Conservation (phyloP, 208 protist genomes). For the Acanthamoeba royreba region DNA sequence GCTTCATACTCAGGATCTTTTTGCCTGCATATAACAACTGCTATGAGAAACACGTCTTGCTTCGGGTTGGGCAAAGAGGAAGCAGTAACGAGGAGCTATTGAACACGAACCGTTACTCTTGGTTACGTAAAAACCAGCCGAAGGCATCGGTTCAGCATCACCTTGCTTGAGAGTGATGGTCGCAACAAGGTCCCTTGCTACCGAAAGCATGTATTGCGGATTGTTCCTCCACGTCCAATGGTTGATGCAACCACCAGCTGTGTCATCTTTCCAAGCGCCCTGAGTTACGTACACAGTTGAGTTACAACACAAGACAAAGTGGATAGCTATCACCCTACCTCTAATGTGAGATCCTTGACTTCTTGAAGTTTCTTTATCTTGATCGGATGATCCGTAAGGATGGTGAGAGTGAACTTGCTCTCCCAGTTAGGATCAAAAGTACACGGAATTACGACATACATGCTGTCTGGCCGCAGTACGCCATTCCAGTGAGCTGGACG, state of each 20-base stretch:
- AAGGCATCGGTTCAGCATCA: not conserved
- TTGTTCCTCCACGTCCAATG: constrained; percentile 19
- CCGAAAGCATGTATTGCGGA: not conserved
- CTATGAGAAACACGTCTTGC: not conserved
- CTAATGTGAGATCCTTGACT: not conserved
- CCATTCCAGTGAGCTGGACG: not conserved
- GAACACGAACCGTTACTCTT: constrained; percentile 11
- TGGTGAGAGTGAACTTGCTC: constrained; percentile 12
- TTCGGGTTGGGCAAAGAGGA: too few relatives aligned
- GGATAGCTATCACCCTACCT: too few relatives aligned
- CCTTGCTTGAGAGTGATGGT: not conserved
- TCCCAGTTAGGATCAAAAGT: constrained; percentile 24
- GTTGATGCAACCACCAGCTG: constrained; percentile 21
- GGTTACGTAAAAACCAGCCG: not conserved
- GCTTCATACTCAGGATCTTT: not conserved
- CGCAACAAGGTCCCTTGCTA: not conserved
- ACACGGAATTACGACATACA: not conserved
- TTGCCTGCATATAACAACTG: not conserved
- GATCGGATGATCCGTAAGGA: not conserved
- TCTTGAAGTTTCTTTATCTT: constrained; percentile 30
- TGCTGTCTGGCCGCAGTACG: not conserved
- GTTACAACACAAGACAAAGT: not conserved
- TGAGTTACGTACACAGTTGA: not conserved
- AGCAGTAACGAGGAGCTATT: too few relatives aligned
- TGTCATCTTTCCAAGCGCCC: not conserved